Percentiles rank a stretch among this genome's conserved stretches.
These are phyloP conservation scores for Dissophora ornata DNA, from an alignment of 192 early-diverging fungal genomes.

Conservation along the genomic window DNA sequence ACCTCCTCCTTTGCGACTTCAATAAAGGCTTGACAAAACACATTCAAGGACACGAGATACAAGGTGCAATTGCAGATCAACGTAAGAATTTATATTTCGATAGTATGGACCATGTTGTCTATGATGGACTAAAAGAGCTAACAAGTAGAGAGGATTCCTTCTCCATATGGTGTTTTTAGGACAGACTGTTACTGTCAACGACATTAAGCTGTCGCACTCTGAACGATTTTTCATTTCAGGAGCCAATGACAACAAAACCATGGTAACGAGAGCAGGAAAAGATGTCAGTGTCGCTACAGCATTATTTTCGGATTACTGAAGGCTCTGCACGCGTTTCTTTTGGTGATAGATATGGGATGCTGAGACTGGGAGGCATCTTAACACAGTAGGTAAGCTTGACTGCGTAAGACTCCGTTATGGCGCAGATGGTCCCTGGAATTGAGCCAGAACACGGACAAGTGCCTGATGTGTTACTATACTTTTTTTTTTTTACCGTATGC, in stretches of 20 bases:
- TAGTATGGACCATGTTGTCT: no score
- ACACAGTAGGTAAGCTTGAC: constrained; percentile 4
- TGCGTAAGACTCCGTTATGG: no score
- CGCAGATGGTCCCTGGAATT: no score
- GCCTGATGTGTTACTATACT: neutral
- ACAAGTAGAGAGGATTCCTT: neutral
- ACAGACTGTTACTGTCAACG: constrained; percentile 30
- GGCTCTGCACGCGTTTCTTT: no score
- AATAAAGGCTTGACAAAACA: constrained; percentile 2
- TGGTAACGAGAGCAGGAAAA: constrained; percentile 9
- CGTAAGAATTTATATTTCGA: no score
- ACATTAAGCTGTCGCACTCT: constrained; percentile 35
- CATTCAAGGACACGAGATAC: constrained; percentile 19
- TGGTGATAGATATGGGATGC: constrained; percentile 34
- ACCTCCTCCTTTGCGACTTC: constrained; percentile 33
- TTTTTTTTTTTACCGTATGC: no score
- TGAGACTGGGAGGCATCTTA: constrained; percentile 12
- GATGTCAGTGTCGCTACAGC: no score
- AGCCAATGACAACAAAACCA: constrained; percentile 24
- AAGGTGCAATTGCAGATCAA: neutral
- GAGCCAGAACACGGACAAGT: no score
- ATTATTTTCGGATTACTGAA: no score
- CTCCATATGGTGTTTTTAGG: neutral
- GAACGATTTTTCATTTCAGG: constrained; percentile 35
- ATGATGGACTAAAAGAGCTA: no score